A percentile compares a stretch with the other conserved stretches of the same genome.
Evolutionary conservation across 2,329 filamentous ascomycete genomes (phyloP).

Genomic region (Dichotomopilus funicola): DNA sequence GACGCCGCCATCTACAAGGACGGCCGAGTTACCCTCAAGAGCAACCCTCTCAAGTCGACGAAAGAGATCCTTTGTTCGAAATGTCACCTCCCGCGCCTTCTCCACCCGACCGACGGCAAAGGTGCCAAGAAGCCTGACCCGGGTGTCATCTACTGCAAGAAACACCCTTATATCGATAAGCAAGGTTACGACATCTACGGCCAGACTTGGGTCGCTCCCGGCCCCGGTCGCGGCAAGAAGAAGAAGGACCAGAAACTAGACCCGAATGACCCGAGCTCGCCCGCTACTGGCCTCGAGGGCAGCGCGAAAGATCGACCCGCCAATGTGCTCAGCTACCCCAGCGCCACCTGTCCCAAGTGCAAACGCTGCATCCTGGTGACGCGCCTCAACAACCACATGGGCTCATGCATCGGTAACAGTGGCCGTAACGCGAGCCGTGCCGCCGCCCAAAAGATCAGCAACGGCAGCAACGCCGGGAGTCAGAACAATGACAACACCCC

Average conservation of each 20-base stretch:
- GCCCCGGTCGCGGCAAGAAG: conserved; percentile 66
- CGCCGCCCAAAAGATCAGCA: conserved; percentile 57
- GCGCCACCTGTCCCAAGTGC: conserved; percentile 61
- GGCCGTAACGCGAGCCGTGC: conserved; percentile 56
- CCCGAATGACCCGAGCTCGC: conserved; percentile 40
- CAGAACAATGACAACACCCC: conserved; percentile 52
- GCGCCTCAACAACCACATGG: conserved; percentile 62
- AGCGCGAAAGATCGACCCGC: conserved; percentile 49
- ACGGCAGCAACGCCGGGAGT: conserved; percentile 41
- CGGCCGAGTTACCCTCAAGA: conserved; percentile 60
- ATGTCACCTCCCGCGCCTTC: conserved; percentile 67
- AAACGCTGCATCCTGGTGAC: conserved; percentile 60
- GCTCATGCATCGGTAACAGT: conserved; percentile 60
- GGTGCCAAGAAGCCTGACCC: conserved; percentile 61
- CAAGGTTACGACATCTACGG: conserved; percentile 75
- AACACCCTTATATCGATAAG: conserved; percentile 69
- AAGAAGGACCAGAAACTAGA: conserved; percentile 63
- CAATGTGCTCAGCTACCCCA: conserved; percentile 58
- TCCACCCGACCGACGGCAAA: conserved; percentile 65
- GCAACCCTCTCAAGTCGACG: conserved; percentile 65
- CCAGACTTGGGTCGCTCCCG: conserved; percentile 70
- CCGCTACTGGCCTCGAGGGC: conserved; percentile 20
- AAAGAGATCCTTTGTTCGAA: conserved; percentile 66
- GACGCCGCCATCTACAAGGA: conserved; percentile 65
- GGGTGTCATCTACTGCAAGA: conserved; percentile 68